Conservation (phyloP, 192 early-diverging fungal genomes). For the Gamsiella multidivaricata region DNA sequence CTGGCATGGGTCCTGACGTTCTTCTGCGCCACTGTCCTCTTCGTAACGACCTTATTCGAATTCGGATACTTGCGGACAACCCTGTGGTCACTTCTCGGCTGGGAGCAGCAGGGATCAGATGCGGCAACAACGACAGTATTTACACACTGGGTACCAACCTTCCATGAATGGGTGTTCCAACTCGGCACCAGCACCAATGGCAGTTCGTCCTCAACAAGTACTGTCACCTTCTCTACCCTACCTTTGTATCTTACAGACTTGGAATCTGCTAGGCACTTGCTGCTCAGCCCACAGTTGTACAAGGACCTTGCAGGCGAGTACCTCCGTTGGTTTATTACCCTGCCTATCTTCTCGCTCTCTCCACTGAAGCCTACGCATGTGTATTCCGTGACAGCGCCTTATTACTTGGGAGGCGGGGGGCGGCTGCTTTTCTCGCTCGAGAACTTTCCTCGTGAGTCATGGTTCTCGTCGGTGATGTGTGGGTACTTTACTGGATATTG, state of each 20-base stretch:
- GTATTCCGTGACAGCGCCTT: conserved; percentile 7
- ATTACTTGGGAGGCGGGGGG: conserved; percentile 42
- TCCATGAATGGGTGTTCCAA: conserved; percentile 21
- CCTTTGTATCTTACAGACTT: not conserved
- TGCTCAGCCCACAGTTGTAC: not conserved
- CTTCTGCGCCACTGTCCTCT: conserved; percentile 13
- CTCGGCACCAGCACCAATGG: not conserved
- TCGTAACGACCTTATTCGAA: not conserved
- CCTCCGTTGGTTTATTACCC: conserved; percentile 25
- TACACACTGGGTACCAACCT: conserved; percentile 21
- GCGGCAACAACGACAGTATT: conserved; percentile 16
- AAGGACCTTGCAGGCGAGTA: conserved; percentile 5
- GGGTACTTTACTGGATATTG: conserved; percentile 37
- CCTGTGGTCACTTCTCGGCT: conserved; percentile 17
- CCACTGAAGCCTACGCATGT: conserved; percentile 18
- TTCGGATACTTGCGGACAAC: conserved; percentile 23
- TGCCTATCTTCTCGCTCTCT: conserved; percentile 36
- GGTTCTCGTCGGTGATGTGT: not conserved
- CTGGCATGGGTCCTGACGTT: conserved; percentile 23
- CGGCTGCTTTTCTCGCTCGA: conserved; percentile 28
- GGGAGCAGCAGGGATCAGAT: conserved; percentile 6
- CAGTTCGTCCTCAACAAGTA: not conserved
- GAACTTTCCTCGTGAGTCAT: conserved; percentile 12
- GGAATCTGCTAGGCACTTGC: not conserved
- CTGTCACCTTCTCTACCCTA: not conserved